Evolutionary conservation across 1,284 basidiomycete genomes (phyloP).

Genomic region (Erythrobasidium hasegawianum): DNA sequence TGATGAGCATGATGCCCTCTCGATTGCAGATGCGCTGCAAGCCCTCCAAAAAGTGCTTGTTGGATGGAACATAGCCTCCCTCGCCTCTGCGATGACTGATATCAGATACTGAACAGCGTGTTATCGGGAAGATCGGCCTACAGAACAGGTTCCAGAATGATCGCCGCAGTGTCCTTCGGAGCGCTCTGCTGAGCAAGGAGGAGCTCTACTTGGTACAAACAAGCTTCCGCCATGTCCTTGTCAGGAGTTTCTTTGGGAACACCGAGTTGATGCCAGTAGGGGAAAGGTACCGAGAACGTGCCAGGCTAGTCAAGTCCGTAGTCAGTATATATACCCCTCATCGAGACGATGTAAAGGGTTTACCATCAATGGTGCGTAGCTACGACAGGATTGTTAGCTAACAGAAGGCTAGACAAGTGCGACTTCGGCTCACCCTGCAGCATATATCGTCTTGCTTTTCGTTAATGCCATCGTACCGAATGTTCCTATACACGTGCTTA

Average conservation of each 20-base stretch:
- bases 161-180: slow-evolving; percentile 81
- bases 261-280: slow-evolving; percentile 87
- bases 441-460: slow-evolving; percentile 85
- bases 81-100: slow-evolving; percentile 37
- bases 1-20: slow-evolving; percentile 61
- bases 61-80: slow-evolving; percentile 83
- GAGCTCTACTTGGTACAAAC: slow-evolving; percentile 74
- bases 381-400: neutral
- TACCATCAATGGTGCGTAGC: slow-evolving; percentile 24
- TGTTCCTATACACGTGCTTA: slow-evolving; percentile 40
- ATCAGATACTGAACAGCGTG: neutral
- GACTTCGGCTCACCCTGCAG: slow-evolving; percentile 64
- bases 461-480: slow-evolving; percentile 79
- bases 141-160: slow-evolving; percentile 86
- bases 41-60: slow-evolving; percentile 71
- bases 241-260: slow-evolving; percentile 61
- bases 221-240: slow-evolving; percentile 55
- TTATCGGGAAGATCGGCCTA: slow-evolving; percentile 21
- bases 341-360: neutral
- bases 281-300: slow-evolving; percentile 75
- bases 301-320: slow-evolving; percentile 61
- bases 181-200: slow-evolving; percentile 77
- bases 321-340: too few species aligned
- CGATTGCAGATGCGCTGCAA: slow-evolving; percentile 80
- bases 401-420: neutral